phyloP scores from a whole-genome alignment of 306 rosid species.

The Fragaria nilgerrensis region DNA sequence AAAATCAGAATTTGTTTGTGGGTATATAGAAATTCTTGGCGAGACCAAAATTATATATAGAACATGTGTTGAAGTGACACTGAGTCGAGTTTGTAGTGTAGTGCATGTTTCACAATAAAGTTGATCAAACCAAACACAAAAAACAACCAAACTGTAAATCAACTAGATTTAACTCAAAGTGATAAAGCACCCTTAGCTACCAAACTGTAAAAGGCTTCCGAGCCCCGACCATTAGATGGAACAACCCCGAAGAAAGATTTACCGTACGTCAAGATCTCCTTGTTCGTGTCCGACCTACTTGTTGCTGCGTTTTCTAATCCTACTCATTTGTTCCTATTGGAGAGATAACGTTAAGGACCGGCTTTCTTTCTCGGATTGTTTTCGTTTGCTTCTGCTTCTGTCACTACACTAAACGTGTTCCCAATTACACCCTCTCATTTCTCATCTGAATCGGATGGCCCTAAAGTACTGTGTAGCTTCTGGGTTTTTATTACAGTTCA shows the following conservation, averaged over 20 bases:
- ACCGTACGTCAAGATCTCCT: too few species aligned
- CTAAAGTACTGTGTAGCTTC: neutral
- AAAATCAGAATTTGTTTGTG: too few species aligned
- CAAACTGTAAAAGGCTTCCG: neutral
- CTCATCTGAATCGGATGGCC: constrained; percentile 48
- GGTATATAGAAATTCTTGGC: too few species aligned
- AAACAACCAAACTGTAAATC: neutral
- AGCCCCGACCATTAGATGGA: neutral
- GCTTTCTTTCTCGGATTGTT: neutral
- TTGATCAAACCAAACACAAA: neutral
- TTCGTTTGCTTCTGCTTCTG: constrained; percentile 24
- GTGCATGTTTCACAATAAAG: too few species aligned
- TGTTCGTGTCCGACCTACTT: neutral
- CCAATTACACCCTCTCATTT: constrained; percentile 27
- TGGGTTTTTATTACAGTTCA: neutral
- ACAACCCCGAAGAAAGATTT: too few species aligned
- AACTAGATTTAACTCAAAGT: neutral
- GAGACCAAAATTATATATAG: too few species aligned
- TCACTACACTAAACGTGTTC: constrained; percentile 26
- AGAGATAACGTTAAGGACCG: constrained; percentile 27
- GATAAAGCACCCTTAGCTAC: neutral
- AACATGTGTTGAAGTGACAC: too few species aligned
- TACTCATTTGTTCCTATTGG: constrained; percentile 17
- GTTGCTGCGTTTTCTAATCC: neutral
- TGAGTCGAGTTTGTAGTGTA: too few species aligned